Evolutionary conservation across 139 green algal genomes (phyloP), one percentile per base, ranked within the genome.

Genomic region (Picocystis salinarum): DNA sequence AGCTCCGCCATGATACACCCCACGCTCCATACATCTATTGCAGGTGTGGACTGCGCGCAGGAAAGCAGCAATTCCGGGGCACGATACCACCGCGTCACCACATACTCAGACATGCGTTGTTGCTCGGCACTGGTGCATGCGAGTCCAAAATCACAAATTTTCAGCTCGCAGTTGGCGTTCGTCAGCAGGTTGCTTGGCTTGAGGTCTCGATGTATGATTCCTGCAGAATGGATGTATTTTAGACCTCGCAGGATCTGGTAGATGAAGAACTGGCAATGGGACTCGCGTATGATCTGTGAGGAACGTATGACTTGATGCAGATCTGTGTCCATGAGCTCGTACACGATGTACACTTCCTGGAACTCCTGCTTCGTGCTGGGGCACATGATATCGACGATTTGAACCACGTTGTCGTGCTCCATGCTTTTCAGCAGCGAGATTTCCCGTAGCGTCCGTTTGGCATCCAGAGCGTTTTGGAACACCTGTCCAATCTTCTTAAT

Each of bases 1-100:
- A 94, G 68, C 77, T 94, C 83, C 0, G 71, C 81, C 45, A 93
- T 53, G 54, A 94, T 92, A 70, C 83, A 94, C 34, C 83, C 83
- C 19, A 92, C 79, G 6, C 34, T 62, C 67, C 67, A 76, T 11
- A 76, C 41, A 40, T 76, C 67, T 46, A 76, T 76, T 23, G 67
- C 65, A 24, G 40, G 30, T 4, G 64, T 69, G 53, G 73, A 76
- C 34, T 74, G 59, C 3, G 65, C 46, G 53, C 59, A 74, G 3
- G 55, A 69, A n/a, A 76, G 56, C 26, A 76, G 48, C 33, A 76
- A 53, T 46, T 76, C 67, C 12, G 67, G 67, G 10, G 67, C 67
- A 18, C 67, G 58, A 49, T 76, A 76, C 67, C 67, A 76, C 10
- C 67, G 46, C 34, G 67, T 76, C 17, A 76, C 67, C 17, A 76